A percentile compares a stretch with the other conserved stretches of the same genome.
Evolutionary conservation across 257 asterid species (phyloP).

Genomic region (Avicennia marina): DNA sequence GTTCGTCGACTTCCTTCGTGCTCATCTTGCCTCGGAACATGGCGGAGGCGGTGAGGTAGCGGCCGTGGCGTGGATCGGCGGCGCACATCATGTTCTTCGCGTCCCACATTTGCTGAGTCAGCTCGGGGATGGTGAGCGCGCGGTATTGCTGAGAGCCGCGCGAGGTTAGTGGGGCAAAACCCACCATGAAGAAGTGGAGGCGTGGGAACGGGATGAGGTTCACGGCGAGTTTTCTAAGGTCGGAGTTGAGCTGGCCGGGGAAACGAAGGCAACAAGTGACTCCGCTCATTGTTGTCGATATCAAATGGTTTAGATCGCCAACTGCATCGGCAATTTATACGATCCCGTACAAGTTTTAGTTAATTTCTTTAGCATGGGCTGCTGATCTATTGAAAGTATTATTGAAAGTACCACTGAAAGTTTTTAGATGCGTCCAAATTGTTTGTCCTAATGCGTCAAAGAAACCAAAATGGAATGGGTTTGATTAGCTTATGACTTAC

Average conservation of each 20-base stretch:
- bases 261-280: constrained; percentile 73
- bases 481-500: constrained; percentile 31
- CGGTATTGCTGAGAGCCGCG: constrained; percentile 71
- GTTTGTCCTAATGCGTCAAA: constrained; percentile 21
- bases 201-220: constrained; percentile 75
- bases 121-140: constrained; percentile 65
- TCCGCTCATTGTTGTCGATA: constrained; percentile 75
- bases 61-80: constrained; percentile 74
- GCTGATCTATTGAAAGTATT: no score
- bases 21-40: constrained; percentile 77
- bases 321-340: constrained; percentile 34
- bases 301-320: constrained; percentile 72
- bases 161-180: constrained; percentile 67
- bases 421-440: background rate
- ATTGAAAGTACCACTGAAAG: background rate
- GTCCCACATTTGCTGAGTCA: constrained; percentile 83
- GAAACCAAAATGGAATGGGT: background rate
- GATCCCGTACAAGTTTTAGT: no score
- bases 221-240: constrained; percentile 67
- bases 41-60: constrained; percentile 75
- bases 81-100: constrained; percentile 81
- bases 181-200: constrained; percentile 76
- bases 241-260: constrained; percentile 72
- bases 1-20: constrained; percentile 73
- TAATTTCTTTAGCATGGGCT: no score